phyloP scores from a whole-genome alignment of 805 yeast species.

The Myxozyma udenii region DNA sequence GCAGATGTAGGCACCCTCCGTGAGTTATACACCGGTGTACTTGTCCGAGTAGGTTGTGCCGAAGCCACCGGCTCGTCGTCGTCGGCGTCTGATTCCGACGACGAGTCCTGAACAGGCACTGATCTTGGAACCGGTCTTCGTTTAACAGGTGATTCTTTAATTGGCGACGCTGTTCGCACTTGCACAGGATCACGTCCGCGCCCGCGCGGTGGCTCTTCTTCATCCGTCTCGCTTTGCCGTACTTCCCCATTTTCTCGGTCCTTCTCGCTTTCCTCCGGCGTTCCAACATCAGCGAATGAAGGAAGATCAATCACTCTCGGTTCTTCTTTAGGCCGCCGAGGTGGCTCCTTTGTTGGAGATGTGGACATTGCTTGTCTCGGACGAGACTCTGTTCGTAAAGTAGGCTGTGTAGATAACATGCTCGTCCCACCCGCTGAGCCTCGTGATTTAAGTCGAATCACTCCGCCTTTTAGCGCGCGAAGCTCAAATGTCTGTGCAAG shows the following conservation, averaged over 20 bases:
- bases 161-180: not conserved
- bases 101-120: not conserved
- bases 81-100: constrained; percentile 25
- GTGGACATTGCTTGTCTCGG: constrained; percentile 7
- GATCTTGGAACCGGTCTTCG: not conserved
- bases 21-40: not conserved
- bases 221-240: constrained; percentile 4
- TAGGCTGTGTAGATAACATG: no score
- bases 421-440: no score
- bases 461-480: constrained; percentile 11
- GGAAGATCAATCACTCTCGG: constrained; percentile 14
- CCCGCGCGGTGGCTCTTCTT: not conserved
- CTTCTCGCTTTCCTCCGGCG: constrained; percentile 5
- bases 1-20: not conserved
- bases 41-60: not conserved
- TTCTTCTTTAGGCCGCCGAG: not conserved
- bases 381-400: constrained; percentile 5
- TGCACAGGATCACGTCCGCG: not conserved
- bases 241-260: not conserved
- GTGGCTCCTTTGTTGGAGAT: constrained; percentile 2
- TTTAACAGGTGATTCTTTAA: not conserved
- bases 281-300: constrained; percentile 4
- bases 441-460: constrained; percentile 19
- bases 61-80: constrained; percentile 1
- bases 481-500: constrained; percentile 17